phyloP scores from a whole-genome alignment of 805 yeast species.

The Pichia cephalocereana region DNA sequence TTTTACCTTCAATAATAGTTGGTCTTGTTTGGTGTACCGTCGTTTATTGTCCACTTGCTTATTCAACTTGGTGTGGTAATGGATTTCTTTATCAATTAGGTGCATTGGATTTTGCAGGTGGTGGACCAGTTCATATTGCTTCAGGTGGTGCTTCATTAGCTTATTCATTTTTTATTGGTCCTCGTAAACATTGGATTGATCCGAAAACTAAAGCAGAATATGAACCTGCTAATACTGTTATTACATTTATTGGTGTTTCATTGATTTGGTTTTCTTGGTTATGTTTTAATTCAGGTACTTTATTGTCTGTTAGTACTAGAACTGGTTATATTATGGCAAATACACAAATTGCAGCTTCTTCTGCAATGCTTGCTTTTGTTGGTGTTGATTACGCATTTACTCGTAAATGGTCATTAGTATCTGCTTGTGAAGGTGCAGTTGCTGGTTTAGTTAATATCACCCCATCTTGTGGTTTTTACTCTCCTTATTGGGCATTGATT shows the following conservation, averaged over 20 bases:
- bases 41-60: slow-evolving; percentile 38
- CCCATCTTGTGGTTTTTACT: slow-evolving; percentile 36
- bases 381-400: slow-evolving; percentile 32
- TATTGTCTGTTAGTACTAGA: slow-evolving; percentile 31
- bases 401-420: slow-evolving; percentile 32
- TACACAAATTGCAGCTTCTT: slow-evolving; percentile 43
- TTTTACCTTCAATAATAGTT: slow-evolving; percentile 33
- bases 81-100: slow-evolving; percentile 38
- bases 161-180: slow-evolving; percentile 36
- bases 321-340: slow-evolving; percentile 39
- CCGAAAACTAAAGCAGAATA: slow-evolving; percentile 22
- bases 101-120: slow-evolving; percentile 40
- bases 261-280: slow-evolving; percentile 43
- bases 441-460: slow-evolving; percentile 39
- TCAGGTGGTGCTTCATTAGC: slow-evolving; percentile 35
- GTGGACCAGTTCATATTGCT: slow-evolving; percentile 41
- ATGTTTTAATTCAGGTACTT: slow-evolving; percentile 39
- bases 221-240: slow-evolving; percentile 28
- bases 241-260: slow-evolving; percentile 36
- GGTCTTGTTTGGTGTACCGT: slow-evolving; percentile 33
- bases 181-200: slow-evolving; percentile 27
- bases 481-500: slow-evolving; percentile 39
- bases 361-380: slow-evolving; percentile 38
- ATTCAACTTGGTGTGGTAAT: slow-evolving; percentile 37
- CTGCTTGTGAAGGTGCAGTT: slow-evolving; percentile 39